Evolutionary conservation across 2,329 filamentous ascomycete species (phyloP).

Genomic region (Alternaria dauci): DNA sequence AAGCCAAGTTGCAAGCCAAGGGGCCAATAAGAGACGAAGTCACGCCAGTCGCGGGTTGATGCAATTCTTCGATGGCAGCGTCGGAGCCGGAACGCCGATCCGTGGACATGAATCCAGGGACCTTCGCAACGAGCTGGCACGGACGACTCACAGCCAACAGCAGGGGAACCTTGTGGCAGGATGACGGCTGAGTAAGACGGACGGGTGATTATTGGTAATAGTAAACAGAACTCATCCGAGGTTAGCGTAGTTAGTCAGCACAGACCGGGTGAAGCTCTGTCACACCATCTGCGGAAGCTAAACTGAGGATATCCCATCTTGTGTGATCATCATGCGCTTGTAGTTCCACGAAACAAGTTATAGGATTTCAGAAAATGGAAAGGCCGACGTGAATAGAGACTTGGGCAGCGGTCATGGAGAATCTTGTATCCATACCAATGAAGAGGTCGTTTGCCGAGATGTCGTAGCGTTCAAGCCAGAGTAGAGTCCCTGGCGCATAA

Average conservation of each 20-base stretch:
- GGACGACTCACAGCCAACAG: constrained; percentile 10
- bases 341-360: neutral
- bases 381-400: neutral
- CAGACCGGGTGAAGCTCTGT: neutral
- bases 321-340: constrained; percentile 9
- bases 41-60: constrained; percentile 22
- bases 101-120: constrained; percentile 2
- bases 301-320: neutral
- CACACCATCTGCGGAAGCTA: constrained; percentile 1
- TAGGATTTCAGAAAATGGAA: neutral
- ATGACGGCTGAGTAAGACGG: constrained; percentile 31
- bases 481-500: neutral
- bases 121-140: constrained; percentile 5
- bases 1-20: constrained; percentile 1
- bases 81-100: constrained; percentile 3
- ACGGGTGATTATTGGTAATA: constrained; percentile 30
- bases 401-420: neutral
- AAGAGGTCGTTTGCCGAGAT: neutral
- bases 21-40: constrained; percentile 3
- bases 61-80: constrained; percentile 3
- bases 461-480: neutral
- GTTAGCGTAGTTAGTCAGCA: constrained; percentile 27
- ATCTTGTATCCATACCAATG: neutral
- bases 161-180: constrained; percentile 13
- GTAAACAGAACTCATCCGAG: constrained; percentile 8